Conservation (phyloP, 2,329 filamentous ascomycete species). For the Neopestalotiopsis clavispora region DNA sequence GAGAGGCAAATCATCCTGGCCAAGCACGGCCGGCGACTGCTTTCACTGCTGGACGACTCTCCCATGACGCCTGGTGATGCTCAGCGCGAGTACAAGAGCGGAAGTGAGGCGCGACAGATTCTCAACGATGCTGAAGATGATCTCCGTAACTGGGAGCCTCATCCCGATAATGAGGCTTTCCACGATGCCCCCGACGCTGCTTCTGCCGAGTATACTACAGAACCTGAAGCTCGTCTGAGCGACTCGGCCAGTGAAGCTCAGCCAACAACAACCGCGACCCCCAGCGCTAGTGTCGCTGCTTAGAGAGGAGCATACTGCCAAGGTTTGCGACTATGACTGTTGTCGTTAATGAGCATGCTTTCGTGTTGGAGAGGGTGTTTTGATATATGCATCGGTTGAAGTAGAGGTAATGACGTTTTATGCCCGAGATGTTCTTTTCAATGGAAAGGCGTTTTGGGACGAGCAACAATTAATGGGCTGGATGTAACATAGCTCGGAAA, state of each 20-base stretch:
- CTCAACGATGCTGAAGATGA: conserved; percentile 93
- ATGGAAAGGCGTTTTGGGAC: neutral
- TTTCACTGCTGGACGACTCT: conserved; percentile 86
- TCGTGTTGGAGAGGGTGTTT: neutral
- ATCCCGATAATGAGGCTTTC: conserved; percentile 38
- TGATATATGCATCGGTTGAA: neutral
- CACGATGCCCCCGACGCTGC: conserved; percentile 1
- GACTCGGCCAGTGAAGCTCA: neutral
- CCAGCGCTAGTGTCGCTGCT: neutral
- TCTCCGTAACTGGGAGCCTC: conserved; percentile 73
- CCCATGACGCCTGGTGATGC: conserved; percentile 87
- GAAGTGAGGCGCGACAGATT: conserved; percentile 76
- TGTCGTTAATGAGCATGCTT: neutral
- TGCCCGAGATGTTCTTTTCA: neutral
- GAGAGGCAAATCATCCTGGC: conserved; percentile 97
- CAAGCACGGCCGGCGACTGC: conserved; percentile 82
- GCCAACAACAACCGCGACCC: neutral
- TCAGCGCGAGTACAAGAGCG: conserved; percentile 70
- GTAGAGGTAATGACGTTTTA: neutral
- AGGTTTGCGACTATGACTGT: neutral
- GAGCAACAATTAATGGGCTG: conserved; percentile 6
- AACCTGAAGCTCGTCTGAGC: neutral
- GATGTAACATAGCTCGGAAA: conserved; percentile 10
- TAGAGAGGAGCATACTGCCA: neutral
- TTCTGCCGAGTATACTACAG: neutral